Percentiles rank a stretch among this genome's conserved stretches.
These are phyloP conservation scores for Mimosa pudica DNA, from an alignment of 306 rosid species.

Conservation along the genomic window DNA sequence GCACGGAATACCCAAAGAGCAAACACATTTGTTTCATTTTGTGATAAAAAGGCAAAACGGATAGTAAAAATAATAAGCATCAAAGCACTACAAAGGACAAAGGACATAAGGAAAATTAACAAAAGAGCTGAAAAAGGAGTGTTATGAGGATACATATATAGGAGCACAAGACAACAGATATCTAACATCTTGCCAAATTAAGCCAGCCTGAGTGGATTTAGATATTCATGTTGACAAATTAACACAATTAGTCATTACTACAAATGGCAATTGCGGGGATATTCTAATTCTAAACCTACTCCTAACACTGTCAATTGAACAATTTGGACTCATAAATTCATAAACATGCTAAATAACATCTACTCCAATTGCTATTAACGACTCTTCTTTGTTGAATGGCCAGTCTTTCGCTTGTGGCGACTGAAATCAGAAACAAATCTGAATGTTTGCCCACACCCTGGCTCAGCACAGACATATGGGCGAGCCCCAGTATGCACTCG, in stretches of 20 bases:
- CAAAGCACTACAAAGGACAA: no score
- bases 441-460: conserved; percentile 93
- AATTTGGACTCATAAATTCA: conserved; percentile 49
- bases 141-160: no score
- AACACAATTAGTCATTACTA: conserved; percentile 54
- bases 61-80: no score
- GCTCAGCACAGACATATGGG: conserved; percentile 86
- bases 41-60: no score
- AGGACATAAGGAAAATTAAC: no score
- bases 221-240: no score
- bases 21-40: conserved; percentile 29
- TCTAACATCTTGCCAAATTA: no score
- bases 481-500: conserved; percentile 97
- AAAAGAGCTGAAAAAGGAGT: no score
- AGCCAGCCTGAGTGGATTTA: no score
- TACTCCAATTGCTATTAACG: conserved; percentile 44
- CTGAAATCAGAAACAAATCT: conserved; percentile 97
- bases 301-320: conserved; percentile 65
- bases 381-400: conserved; percentile 78
- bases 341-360: conserved; percentile 52
- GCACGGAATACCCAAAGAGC: conserved; percentile 52
- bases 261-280: conserved; percentile 69
- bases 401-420: conserved; percentile 98
- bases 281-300: conserved; percentile 72
- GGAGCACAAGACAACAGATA: no score